Evolutionary conservation across 2,329 filamentous ascomycete species (phyloP).

Genomic region (Diaporthe sp.): DNA sequence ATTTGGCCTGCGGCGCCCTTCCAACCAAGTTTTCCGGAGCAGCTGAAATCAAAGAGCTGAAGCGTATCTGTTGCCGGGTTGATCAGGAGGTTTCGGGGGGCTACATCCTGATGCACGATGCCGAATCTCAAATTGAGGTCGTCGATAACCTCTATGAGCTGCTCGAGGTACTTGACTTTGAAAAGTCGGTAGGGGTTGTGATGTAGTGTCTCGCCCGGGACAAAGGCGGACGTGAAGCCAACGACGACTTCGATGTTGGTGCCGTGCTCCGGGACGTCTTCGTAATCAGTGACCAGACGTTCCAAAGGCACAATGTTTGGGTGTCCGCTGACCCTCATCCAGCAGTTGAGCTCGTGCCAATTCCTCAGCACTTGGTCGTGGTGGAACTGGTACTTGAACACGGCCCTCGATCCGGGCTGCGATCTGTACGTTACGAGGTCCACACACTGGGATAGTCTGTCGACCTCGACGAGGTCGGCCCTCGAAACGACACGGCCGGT

Average conservation of each 20-base stretch:
- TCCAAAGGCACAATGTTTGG: conserved; percentile 21
- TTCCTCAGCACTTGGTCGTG: background rate
- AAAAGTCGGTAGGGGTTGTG: conserved; percentile 49
- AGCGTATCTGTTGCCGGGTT: conserved; percentile 49
- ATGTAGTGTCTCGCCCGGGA: conserved; percentile 50
- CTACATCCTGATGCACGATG: conserved; percentile 54
- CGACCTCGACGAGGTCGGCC: conserved; percentile 2
- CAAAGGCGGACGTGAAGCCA: conserved; percentile 46
- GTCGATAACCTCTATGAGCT: conserved; percentile 53
- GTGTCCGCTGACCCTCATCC: conserved; percentile 19
- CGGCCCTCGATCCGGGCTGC: conserved; percentile 9
- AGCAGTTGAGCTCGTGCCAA: conserved; percentile 33
- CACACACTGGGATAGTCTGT: conserved; percentile 28
- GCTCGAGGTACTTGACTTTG: conserved; percentile 51
- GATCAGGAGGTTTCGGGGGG: conserved; percentile 53
- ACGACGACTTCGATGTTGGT: conserved; percentile 27
- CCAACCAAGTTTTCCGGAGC: conserved; percentile 1
- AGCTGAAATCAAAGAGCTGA: conserved; percentile 54
- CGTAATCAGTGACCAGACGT: background rate
- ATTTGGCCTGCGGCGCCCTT: background rate
- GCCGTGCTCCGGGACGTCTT: conserved; percentile 12
- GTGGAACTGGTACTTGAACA: conserved; percentile 21
- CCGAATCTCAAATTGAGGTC: conserved; percentile 53
- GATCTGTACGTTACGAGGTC: conserved; percentile 12
- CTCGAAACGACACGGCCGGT: background rate